Evolutionary conservation across 2,329 filamentous ascomycete genomes (phyloP), one percentile per base, ranked within the genome.

Genomic region (Trematosphaeria pertusa): DNA sequence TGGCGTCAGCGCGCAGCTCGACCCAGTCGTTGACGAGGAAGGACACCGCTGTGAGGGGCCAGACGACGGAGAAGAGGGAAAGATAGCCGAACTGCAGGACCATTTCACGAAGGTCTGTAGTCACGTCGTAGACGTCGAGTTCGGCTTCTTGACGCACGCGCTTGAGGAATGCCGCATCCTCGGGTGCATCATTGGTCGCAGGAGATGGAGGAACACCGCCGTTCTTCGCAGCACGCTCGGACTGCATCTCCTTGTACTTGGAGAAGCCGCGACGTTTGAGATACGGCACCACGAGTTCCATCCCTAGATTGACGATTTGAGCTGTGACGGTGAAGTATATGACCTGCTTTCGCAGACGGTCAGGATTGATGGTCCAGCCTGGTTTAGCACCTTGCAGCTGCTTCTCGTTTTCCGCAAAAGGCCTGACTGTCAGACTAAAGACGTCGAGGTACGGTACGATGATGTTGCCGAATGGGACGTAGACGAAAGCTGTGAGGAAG

Each of bases 11-110:
- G 32, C 94, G 88, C 30, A 97, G 82, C 69, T 97, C 94, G 46
- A 99, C 77, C 91, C 93, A 97, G 75, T 97, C 95, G 75, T 97
- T 97, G 72, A 94, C 77, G 10, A 97, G 76, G 76, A 97, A 97
- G 1, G 88, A 93, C 46, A 91, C 81, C 2, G 88, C 87, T 0
- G 93, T 92, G n/a, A 97, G 78, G 0, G 94, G 94, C 94, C 94
- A 99, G 43, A 96, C 86, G 2, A 94, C 89, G 0, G 90, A 94
- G 72, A 97, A 97, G 8, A 97, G 81, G 0, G 89, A 87, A 0
- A 99, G 80, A 69, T 97, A 97, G 21, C 92, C 91, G 78, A 82
- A 91, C 61, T 80, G 77, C 28, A 70, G 54, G 28, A 64, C 52
- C 62, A 65, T 73, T 75, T 99, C 94, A 28, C 94, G 83, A 53